Base-by-base conservation (phyloP, 2,329 filamentous ascomycete species). In the Neoarthrinium moseri region DNA sequence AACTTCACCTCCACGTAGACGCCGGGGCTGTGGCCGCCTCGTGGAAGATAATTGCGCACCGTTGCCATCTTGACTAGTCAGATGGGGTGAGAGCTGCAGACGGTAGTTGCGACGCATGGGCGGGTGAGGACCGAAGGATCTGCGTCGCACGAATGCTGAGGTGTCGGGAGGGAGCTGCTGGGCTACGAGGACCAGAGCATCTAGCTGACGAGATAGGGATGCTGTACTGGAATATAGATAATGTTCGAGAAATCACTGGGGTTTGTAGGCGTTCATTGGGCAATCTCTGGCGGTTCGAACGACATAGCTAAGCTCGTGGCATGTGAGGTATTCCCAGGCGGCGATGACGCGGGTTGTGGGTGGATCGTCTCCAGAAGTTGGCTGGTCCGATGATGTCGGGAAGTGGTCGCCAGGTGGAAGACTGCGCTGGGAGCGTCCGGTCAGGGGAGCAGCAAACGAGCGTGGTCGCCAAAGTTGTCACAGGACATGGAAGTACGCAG, bases 41-140 rank as follows among this genome's bases (percentile, higher is more conserved):
- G 23, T 32, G 43, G 45, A 15, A 29, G 46, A 34, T 29, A 45
- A 43, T 43, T 40, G 22, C 22, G 57, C 50, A 64, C 64, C 48
- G 63, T 56, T 48, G 67, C 60, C 68, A 71, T 71, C 43, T 46
- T 66, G 58, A 51, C 46, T 42, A 38, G 30, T 49, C 48, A 48
- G 51, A 51, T 45, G 48, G n/a, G n/a, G 37, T 40, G 18, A 27
- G 48, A 45, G 8, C 35, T 12, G 21, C 34, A 22, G 26, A 51
- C 44, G 18, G 33, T 26, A 43, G 37, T 33, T 41, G 49, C 42
- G 45, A 49, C 47, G 47, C 47, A 40, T 42, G 18, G 46, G 29
- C 23, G 34, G 36, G 12, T 6, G 13, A 11, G 33, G 44, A n/a
- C 17, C 38, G 30, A 35, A 46, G 34, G 39, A 44, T 47, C 27